These are phyloP conservation scores for Rachicladosporium sp. DNA, from an alignment of 2,329 filamentous ascomycete species.

Conservation along the genomic window DNA sequence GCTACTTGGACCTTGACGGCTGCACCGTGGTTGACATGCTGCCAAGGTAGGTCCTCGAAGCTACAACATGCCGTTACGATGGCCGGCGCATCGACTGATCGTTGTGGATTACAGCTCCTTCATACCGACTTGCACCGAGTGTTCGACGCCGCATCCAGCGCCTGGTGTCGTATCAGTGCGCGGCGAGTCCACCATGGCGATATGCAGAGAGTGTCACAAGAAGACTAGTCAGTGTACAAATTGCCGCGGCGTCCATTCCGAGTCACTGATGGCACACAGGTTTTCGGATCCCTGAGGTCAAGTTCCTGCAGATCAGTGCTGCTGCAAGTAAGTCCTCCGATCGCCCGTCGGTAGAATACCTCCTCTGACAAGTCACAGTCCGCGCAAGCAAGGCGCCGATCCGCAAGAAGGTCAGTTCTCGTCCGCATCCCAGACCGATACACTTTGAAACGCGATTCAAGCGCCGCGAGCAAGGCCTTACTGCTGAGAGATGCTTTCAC, in stretches of 20 bases:
- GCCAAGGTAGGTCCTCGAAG: constrained; percentile 39
- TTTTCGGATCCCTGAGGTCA: constrained; percentile 65
- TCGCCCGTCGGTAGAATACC: not conserved
- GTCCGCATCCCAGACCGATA: too few relatives aligned
- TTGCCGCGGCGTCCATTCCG: not conserved
- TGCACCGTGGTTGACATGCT: constrained; percentile 67
- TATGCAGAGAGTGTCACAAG: constrained; percentile 67
- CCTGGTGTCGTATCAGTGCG: constrained; percentile 59
- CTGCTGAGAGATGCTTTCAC: too few relatives aligned
- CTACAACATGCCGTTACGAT: not conserved
- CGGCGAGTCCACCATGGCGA: constrained; percentile 59
- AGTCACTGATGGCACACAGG: constrained; percentile 22
- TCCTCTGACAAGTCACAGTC: constrained; percentile 1
- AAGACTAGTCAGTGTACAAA: constrained; percentile 54
- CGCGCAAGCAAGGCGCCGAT: constrained; percentile 5
- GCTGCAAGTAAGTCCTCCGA: constrained; percentile 25
- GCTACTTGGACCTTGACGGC: constrained; percentile 64
- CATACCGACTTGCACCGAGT: constrained; percentile 63
- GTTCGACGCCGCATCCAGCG: constrained; percentile 52
- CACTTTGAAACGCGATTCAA: too few relatives aligned
- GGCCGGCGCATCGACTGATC: not conserved
- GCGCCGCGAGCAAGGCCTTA: too few relatives aligned
- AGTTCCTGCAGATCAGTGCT: constrained; percentile 58
- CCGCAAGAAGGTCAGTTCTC: constrained; percentile 8
- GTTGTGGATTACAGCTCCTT: constrained; percentile 46